phyloP scores from a whole-genome alignment of 345 rosid genomes.

The Acer campestre region DNA sequence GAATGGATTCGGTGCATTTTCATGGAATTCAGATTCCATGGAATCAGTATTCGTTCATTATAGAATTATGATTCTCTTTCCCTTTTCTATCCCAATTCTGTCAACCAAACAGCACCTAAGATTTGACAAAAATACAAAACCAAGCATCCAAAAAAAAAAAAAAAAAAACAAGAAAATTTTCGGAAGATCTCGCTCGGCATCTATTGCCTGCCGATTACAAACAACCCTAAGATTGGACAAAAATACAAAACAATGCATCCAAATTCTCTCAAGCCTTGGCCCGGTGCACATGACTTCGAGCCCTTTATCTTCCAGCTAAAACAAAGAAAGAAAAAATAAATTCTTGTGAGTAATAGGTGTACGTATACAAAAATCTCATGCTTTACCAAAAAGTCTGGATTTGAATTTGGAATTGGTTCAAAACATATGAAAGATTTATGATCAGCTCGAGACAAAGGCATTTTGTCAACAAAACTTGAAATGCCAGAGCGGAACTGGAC shows the following conservation, averaged over 20 bases:
- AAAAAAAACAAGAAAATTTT: no score
- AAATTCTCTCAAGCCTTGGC: neutral
- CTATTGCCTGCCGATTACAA: neutral
- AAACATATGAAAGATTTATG: neutral
- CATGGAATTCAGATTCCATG: no score
- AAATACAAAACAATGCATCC: neutral
- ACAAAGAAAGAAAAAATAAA: neutral
- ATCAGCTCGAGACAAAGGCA: neutral
- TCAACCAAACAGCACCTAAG: no score
- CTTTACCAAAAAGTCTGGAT: neutral
- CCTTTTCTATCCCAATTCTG: no score
- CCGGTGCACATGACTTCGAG: no score
- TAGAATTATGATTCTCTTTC: no score
- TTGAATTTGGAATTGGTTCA: neutral
- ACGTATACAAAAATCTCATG: neutral
- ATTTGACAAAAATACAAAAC: no score
- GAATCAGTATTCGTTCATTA: no score
- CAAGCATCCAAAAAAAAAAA: no score
- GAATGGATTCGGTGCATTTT: no score
- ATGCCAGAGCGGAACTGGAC: neutral
- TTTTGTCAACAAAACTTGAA: conserved; percentile 10
- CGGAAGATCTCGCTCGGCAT: neutral
- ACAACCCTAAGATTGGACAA: neutral
- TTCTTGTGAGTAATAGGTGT: neutral
- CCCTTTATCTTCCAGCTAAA: no score